Conservation (phyloP, 108 stramenopile species). For the Cyclotella atomus region DNA sequence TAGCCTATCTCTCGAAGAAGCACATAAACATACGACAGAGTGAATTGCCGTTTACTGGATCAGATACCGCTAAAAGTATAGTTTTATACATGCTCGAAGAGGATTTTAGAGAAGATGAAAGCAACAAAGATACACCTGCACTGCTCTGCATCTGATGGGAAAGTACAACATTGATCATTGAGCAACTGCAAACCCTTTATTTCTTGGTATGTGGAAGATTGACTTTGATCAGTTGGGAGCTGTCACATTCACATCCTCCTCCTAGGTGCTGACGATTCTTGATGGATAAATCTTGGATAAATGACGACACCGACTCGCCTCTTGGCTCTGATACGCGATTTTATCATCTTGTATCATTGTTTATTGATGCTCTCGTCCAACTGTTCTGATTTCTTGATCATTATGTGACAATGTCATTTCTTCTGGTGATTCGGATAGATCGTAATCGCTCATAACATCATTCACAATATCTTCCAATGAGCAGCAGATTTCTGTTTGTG, state of each 20-base stretch:
- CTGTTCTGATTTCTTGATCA: too few species aligned
- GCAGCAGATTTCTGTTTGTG: constrained; percentile 9
- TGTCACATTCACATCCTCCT: too few species aligned
- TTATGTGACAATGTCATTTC: background rate
- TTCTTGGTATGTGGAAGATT: too few species aligned
- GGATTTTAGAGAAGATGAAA: constrained; percentile 20
- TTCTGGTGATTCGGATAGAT: too few species aligned
- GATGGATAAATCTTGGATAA: too few species aligned
- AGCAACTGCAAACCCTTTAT: background rate
- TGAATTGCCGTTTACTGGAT: constrained; percentile 55
- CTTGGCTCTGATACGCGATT: too few species aligned
- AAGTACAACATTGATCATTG: background rate
- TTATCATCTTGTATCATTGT: too few species aligned
- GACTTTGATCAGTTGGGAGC: too few species aligned
- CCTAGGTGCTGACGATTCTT: too few species aligned
- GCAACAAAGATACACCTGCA: background rate
- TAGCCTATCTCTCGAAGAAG: constrained; percentile 57
- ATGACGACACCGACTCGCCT: too few species aligned
- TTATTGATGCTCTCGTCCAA: too few species aligned
- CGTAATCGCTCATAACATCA: background rate
- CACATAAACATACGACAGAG: constrained; percentile 32
- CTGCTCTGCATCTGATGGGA: background rate
- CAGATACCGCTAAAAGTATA: constrained; percentile 66
- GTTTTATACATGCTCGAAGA: constrained; percentile 62
- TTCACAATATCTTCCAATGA: background rate